Conservation (phyloP, 2,329 filamentous ascomycete species). For the Albophoma yamanashiensis region DNA sequence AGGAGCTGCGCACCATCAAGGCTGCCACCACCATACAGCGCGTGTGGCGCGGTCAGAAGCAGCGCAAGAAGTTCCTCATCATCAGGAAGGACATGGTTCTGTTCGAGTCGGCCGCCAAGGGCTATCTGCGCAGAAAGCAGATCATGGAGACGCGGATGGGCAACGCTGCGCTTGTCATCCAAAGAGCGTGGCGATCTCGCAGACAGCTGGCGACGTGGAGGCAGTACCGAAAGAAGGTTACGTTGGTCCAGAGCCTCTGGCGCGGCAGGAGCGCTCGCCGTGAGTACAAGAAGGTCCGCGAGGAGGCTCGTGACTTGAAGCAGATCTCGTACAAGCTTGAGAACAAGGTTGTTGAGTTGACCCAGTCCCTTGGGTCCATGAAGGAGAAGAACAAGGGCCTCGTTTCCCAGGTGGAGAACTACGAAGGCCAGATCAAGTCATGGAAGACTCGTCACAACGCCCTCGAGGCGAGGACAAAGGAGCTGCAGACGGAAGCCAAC, state of each 20-base stretch:
- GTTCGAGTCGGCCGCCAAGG: constrained; percentile 85
- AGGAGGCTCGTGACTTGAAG: constrained; percentile 96
- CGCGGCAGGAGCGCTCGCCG: constrained; percentile 71
- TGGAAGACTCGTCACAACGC: constrained; percentile 90
- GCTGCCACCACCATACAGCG: constrained; percentile 91
- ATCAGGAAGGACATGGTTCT: constrained; percentile 78
- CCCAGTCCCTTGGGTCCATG: constrained; percentile 82
- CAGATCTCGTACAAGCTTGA: constrained; percentile 99
- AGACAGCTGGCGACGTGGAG: constrained; percentile 72
- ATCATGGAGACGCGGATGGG: constrained; percentile 91
- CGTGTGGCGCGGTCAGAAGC: constrained; percentile 87
- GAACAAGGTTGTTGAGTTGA: constrained; percentile 98
- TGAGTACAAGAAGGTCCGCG: constrained; percentile 81
- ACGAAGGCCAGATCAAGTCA: constrained; percentile 90
- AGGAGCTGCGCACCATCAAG: constrained; percentile 72
- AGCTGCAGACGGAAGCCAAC: constrained; percentile 92
- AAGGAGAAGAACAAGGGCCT: constrained; percentile 92
- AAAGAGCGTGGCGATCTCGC: constrained; percentile 79
- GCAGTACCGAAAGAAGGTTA: constrained; percentile 78
- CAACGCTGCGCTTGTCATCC: constrained; percentile 83
- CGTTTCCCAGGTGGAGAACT: constrained; percentile 81
- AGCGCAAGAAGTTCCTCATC: constrained; percentile 67
- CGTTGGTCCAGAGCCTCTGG: constrained; percentile 88
- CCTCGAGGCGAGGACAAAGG: constrained; percentile 81
- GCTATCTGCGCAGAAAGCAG: constrained; percentile 79